phyloP scores from a whole-genome alignment of 2,329 filamentous ascomycete genomes.

The Bisporella sp. region DNA sequence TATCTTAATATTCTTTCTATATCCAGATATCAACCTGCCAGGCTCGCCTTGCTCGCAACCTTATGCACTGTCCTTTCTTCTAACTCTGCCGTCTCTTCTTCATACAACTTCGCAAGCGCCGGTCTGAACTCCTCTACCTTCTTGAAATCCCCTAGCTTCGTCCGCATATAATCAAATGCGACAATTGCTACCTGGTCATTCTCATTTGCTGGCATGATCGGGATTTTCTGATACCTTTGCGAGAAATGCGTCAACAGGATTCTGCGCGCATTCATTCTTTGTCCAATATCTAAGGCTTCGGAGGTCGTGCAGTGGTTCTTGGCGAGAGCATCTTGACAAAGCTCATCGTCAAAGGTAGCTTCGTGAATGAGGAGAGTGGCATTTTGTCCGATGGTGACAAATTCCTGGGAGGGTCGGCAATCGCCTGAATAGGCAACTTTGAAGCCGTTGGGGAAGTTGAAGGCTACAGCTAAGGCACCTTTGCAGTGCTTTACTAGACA shows the following conservation, averaged over 20 bases:
- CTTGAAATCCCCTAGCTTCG: slow-evolving; percentile 63
- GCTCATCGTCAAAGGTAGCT: slow-evolving; percentile 89
- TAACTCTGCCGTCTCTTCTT: slow-evolving; percentile 24
- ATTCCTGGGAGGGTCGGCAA: slow-evolving; percentile 69
- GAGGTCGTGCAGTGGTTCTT: slow-evolving; percentile 89
- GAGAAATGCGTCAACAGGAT: slow-evolving; percentile 91
- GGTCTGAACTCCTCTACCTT: slow-evolving; percentile 57
- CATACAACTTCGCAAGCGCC: slow-evolving; percentile 50
- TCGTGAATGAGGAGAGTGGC: slow-evolving; percentile 89
- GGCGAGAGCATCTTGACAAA: slow-evolving; percentile 66
- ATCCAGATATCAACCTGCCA: too few species aligned
- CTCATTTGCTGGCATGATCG: slow-evolving; percentile 32
- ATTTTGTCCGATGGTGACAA: slow-evolving; percentile 63
- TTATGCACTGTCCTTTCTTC: background rate
- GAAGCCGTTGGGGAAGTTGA: slow-evolving; percentile 74
- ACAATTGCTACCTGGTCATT: slow-evolving; percentile 59
- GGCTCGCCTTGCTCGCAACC: too few species aligned
- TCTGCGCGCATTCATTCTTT: slow-evolving; percentile 69
- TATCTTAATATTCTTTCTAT: too few species aligned
- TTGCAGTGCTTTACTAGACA: slow-evolving; percentile 72
- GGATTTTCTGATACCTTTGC: slow-evolving; percentile 65
- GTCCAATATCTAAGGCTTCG: slow-evolving; percentile 75
- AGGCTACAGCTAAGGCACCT: slow-evolving; percentile 65
- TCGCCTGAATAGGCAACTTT: slow-evolving; percentile 93
- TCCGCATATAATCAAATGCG: slow-evolving; percentile 73